These are phyloP conservation scores for Acacia confusa DNA, from an alignment of 306 rosid genomes.

Conservation along the genomic window DNA sequence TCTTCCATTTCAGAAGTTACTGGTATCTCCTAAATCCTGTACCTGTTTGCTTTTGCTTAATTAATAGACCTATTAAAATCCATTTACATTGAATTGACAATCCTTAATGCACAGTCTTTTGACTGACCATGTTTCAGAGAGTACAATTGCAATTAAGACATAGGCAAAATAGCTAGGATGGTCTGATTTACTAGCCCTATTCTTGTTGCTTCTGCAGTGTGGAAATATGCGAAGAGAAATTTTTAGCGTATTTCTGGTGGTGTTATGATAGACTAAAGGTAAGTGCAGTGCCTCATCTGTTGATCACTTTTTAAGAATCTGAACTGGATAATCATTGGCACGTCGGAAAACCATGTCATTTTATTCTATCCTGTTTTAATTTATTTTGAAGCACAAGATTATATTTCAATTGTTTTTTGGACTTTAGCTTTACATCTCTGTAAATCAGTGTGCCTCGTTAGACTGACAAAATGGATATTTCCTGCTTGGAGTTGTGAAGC, in stretches of 20 bases:
- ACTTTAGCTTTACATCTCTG: slow-evolving; percentile 10
- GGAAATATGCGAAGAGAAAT: slow-evolving; percentile 75
- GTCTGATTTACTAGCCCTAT: slow-evolving; percentile 33
- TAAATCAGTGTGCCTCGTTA: slow-evolving; percentile 6
- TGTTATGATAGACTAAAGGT: slow-evolving; percentile 82
- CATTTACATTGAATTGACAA: neutral
- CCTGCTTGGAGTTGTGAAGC: slow-evolving; percentile 21
- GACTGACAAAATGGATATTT: slow-evolving; percentile 24
- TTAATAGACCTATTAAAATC: slow-evolving; percentile 15
- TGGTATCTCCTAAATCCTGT: slow-evolving; percentile 1
- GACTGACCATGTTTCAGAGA: neutral
- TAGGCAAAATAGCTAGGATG: slow-evolving; percentile 29
- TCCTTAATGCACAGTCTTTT: neutral
- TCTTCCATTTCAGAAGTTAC: neutral
- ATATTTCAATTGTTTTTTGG: neutral
- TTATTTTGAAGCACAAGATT: slow-evolving; percentile 19
- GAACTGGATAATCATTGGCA: neutral
- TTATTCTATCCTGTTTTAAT: neutral
- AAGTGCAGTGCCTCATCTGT: slow-evolving; percentile 19
- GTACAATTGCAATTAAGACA: neutral
- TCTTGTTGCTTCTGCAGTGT: slow-evolving; percentile 55
- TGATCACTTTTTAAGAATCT: slow-evolving; percentile 10
- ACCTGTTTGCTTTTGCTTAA: slow-evolving; percentile 17
- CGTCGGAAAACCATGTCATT: slow-evolving; percentile 3
- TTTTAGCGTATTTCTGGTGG: slow-evolving; percentile 95